Evolutionary conservation across 1,139 yeast species (phyloP).

Genomic region (Blastobotrys buckinghamii): DNA sequence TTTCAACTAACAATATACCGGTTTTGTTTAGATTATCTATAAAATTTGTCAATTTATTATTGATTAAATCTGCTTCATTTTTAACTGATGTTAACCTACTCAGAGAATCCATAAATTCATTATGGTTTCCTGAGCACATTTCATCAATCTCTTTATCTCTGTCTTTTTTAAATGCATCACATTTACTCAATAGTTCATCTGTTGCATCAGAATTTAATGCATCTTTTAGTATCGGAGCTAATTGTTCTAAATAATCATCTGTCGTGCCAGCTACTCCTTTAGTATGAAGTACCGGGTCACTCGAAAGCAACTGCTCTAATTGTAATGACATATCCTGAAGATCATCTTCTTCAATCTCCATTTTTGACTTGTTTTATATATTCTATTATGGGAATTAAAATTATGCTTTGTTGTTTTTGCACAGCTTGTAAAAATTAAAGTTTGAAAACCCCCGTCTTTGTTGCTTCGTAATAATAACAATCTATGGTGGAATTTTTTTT

Average conservation of each 20-base stretch:
- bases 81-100: conserved; percentile 55
- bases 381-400: background rate
- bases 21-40: conserved; percentile 53
- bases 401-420: no score
- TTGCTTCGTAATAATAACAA: no score
- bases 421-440: no score
- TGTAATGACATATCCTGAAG: conserved; percentile 26
- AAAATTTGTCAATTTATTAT: conserved; percentile 47
- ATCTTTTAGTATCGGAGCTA: conserved; percentile 70
- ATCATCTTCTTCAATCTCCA: conserved; percentile 9
- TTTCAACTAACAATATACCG: conserved; percentile 55
- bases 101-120: conserved; percentile 44
- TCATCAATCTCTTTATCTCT: conserved; percentile 62
- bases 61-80: conserved; percentile 47
- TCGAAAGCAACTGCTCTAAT: conserved; percentile 28
- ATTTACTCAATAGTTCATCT: conserved; percentile 48
- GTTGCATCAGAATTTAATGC: conserved; percentile 55
- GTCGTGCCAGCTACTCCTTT: conserved; percentile 31
- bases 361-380: background rate
- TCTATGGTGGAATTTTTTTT: no score
- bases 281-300: conserved; percentile 25
- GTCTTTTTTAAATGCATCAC: conserved; percentile 51
- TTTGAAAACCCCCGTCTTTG: no score
- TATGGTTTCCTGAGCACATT: conserved; percentile 57
- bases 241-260: conserved; percentile 70